Conservation (phyloP, 1,139 yeast genomes). For the Meyerozyma elateridarum region DNA sequence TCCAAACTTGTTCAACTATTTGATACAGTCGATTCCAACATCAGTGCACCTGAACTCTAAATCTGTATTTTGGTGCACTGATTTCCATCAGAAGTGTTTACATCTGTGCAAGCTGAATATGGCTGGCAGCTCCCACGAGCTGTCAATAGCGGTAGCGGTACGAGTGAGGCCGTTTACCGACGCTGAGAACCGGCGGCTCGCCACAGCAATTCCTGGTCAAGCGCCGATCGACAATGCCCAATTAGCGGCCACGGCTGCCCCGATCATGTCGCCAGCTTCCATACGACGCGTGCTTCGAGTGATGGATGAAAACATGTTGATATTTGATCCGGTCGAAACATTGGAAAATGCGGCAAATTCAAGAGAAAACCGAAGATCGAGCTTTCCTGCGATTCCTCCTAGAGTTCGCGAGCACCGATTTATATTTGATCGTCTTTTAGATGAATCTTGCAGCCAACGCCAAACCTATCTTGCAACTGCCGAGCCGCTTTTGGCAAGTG, state of each 20-base stretch:
- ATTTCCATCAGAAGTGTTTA: no score
- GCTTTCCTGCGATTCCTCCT: constrained; percentile 35
- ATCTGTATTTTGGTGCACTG: no score
- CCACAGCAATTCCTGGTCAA: constrained; percentile 12
- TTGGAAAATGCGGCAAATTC: constrained; percentile 51
- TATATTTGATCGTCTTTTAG: constrained; percentile 78
- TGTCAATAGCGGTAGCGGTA: constrained; percentile 74
- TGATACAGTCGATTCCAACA: no score
- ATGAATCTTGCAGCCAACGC: constrained; percentile 55
- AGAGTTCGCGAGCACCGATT: constrained; percentile 73
- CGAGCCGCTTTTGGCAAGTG: constrained; percentile 65
- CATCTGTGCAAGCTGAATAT: no score
- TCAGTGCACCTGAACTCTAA: no score
- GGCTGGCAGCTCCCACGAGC: constrained; percentile 36
- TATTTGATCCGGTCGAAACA: constrained; percentile 84
- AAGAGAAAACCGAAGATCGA: constrained; percentile 7
- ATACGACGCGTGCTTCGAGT: constrained; percentile 73
- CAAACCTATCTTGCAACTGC: constrained; percentile 69
- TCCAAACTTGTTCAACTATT: no score
- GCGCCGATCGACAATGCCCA: constrained; percentile 6
- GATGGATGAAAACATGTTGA: constrained; percentile 83
- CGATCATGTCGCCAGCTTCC: constrained; percentile 40
- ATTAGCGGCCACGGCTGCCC: constrained; percentile 5
- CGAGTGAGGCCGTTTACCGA: constrained; percentile 81
- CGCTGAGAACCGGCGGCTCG: constrained; percentile 24